Evolutionary conservation across 2,329 filamentous ascomycete genomes (phyloP).

Genomic region (Periconia digitata): DNA sequence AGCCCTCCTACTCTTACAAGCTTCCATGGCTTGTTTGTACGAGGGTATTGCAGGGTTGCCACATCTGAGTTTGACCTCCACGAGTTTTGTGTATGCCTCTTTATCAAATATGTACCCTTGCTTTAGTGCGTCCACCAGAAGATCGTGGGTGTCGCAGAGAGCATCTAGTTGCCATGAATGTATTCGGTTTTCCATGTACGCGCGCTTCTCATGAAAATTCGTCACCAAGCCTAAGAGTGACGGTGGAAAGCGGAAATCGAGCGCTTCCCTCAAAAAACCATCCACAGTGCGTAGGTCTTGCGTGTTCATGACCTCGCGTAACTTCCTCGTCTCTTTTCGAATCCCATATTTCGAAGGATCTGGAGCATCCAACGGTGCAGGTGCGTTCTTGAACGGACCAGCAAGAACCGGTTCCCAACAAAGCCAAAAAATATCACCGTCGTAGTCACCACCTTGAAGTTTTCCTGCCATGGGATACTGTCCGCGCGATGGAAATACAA

Average conservation of each 20-base stretch:
- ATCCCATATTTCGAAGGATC: slow-evolving; percentile 55
- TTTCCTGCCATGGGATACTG: slow-evolving; percentile 65
- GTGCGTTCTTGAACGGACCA: slow-evolving; percentile 65
- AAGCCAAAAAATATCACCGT: slow-evolving; percentile 76
- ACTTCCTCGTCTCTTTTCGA: slow-evolving; percentile 50
- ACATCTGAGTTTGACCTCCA: slow-evolving; percentile 56
- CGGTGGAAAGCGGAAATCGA: slow-evolving; percentile 60
- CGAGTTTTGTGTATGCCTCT: slow-evolving; percentile 51
- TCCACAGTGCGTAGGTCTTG: slow-evolving; percentile 33
- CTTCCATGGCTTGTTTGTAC: slow-evolving; percentile 38
- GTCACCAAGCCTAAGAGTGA: slow-evolving; percentile 66
- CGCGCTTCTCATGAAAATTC: slow-evolving; percentile 62
- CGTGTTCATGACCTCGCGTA: slow-evolving; percentile 48
- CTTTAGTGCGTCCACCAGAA: slow-evolving; percentile 49
- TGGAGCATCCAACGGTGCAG: slow-evolving; percentile 49
- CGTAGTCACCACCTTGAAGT: slow-evolving; percentile 78
- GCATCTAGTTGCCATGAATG: slow-evolving; percentile 19
- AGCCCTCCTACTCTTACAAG: slow-evolving; percentile 16
- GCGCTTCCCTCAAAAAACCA: slow-evolving; percentile 55
- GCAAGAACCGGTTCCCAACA: slow-evolving; percentile 73
- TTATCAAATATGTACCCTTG: slow-evolving; percentile 54
- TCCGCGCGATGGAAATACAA: slow-evolving; percentile 72
- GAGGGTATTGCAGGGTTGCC: slow-evolving; percentile 54
- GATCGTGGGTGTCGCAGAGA: slow-evolving; percentile 47
- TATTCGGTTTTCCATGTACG: slow-evolving; percentile 52